Base-by-base conservation (phyloP, 2,329 filamentous ascomycete species). In the Apiospora hydei region DNA sequence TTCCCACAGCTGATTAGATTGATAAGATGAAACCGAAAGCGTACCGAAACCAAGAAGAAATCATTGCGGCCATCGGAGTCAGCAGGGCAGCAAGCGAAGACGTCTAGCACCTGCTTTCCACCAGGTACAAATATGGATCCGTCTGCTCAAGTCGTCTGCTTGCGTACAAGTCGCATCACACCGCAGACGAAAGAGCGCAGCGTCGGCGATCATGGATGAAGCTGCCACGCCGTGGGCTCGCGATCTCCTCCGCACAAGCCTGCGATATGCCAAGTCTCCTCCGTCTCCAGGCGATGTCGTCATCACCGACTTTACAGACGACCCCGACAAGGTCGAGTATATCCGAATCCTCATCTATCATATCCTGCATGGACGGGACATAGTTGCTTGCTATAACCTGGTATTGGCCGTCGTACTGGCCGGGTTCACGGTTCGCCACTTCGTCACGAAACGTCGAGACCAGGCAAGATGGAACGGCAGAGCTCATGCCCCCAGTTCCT, bases 291-390 rank as follows among this genome's bases (percentile, higher is more conserved):
- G 73, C 38, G 57, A 51, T 44, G 44, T 72, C 47, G 72, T 71
- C 30, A 41, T 43, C 49, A 34, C 49, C 43, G 70, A 67, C 18
- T 72, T 75, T 57, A 74, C 76, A 61, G 70, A 47, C 53, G 77
- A 80, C 71, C 82, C 82, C 11, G 81, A 82, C 26, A 78, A 80
- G 67, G 77, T 81, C 26, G 76, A 77, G n/a, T 84, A 82, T 57
- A 69, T 84, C 10, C 74, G 73, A 13, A 71, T 78, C 18, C 75
- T 84, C 4, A 80, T 83, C 69, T 69, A 73, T 11, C 75, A 76
- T 30, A 74, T 84, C 34, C 78, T 80, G 51, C 71, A 81, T 46
- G 81, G 82, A 1, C 80, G 83, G 26, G 67, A 66, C 6, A 76
- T 85, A 26, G 75, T 79, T 16, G 74, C 75, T 18, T 78, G 73